These are phyloP conservation scores for Vicia faba DNA, from an alignment of 306 rosid genomes.

Conservation along the genomic window DNA sequence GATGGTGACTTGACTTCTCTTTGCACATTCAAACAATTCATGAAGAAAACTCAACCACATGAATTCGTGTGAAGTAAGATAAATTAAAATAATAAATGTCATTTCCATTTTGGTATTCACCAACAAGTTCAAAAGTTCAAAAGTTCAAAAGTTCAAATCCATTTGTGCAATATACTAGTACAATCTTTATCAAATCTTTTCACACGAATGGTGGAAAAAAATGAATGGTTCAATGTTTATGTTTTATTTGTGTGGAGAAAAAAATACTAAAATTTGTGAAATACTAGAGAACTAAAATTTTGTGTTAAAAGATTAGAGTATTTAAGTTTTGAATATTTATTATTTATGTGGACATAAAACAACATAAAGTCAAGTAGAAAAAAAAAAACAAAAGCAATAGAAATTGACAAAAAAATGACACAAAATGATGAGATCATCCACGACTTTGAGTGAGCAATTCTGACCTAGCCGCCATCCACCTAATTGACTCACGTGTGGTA, in stretches of 20 bases:
- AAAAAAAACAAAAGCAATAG: neutral
- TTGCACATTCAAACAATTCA: conserved; percentile 16
- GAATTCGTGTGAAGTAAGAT: conserved; percentile 16
- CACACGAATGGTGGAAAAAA: neutral
- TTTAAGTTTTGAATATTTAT: too few species aligned
- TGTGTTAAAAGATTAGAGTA: neutral
- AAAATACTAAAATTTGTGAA: too few species aligned
- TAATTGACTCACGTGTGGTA: conserved; percentile 6
- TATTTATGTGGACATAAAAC: neutral
- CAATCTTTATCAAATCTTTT: neutral
- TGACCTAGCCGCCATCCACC: conserved; percentile 63
- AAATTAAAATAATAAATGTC: conserved; percentile 32
- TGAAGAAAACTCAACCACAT: conserved; percentile 33
- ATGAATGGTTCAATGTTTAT: too few species aligned
- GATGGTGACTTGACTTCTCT: conserved; percentile 35
- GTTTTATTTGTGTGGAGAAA: too few species aligned
- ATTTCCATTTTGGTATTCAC: conserved; percentile 38
- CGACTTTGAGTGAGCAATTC: conserved; percentile 1
- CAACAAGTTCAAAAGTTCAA: neutral
- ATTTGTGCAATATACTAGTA: conserved; percentile 33
- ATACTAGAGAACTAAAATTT: too few species aligned
- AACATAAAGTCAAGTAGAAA: neutral
- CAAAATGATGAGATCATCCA: conserved; percentile 35
- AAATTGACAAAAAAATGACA: conserved; percentile 10
- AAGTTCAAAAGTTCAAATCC: conserved; percentile 6